phyloP scores from a whole-genome alignment of 768 basidiomycete species.

The Auricularia cornea region DNA sequence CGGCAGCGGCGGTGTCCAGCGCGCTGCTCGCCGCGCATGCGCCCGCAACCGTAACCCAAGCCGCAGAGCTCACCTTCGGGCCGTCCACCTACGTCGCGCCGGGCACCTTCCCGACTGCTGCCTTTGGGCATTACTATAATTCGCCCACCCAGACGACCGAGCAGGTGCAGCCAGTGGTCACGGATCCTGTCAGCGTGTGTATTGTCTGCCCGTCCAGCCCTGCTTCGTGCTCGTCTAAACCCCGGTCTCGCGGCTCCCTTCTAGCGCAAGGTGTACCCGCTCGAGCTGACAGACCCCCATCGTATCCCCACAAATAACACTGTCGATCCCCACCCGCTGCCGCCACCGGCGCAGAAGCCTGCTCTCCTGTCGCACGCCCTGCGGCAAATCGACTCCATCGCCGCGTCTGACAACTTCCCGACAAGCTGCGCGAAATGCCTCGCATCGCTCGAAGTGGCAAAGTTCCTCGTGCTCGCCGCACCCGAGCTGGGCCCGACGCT shows the following conservation, averaged over 20 bases:
- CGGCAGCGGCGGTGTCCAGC: constrained; percentile 16
- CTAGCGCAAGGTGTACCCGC: constrained; percentile 51
- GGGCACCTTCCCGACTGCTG: constrained; percentile 56
- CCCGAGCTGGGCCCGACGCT: constrained; percentile 53
- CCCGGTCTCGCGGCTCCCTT: constrained; percentile 6
- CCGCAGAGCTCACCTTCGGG: constrained; percentile 40
- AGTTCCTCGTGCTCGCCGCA: constrained; percentile 57
- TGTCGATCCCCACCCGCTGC: constrained; percentile 56
- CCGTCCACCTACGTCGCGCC: constrained; percentile 49
- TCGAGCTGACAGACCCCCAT: constrained; percentile 54
- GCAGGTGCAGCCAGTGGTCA: constrained; percentile 70
- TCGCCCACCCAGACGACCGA: constrained; percentile 61
- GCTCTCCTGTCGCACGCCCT: constrained; percentile 45
- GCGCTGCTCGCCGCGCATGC: constrained; percentile 31
- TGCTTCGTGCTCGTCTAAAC: neutral
- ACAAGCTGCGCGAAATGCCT: constrained; percentile 51
- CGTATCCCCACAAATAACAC: constrained; percentile 51
- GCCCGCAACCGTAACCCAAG: constrained; percentile 29
- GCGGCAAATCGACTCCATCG: constrained; percentile 43
- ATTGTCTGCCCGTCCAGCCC: constrained; percentile 34
- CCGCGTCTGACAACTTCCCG: constrained; percentile 36
- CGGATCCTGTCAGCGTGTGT: constrained; percentile 44
- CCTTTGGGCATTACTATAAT: constrained; percentile 62
- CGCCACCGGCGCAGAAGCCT: constrained; percentile 41
- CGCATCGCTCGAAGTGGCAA: constrained; percentile 51